Percentiles rank a stretch among this genome's conserved stretches.
phyloP scores from a whole-genome alignment of 2,329 filamentous ascomycete species.

The Alternaria solani region DNA sequence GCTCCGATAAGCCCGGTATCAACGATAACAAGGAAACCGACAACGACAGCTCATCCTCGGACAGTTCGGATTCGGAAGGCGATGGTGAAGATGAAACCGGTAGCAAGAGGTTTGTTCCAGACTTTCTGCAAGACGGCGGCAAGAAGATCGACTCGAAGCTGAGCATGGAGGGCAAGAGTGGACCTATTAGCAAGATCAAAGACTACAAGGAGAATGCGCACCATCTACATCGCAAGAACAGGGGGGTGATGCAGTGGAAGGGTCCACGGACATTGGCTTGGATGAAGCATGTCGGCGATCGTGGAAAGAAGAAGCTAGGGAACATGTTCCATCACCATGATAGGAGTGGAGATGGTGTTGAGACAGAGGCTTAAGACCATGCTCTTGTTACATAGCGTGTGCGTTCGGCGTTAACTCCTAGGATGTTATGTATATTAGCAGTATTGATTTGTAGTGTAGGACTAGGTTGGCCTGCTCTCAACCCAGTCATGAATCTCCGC shows the following conservation, averaged over 20 bases:
- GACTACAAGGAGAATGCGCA: slow-evolving; percentile 57
- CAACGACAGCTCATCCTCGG: slow-evolving; percentile 38
- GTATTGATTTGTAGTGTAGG: not conserved
- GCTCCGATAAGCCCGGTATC: slow-evolving; percentile 33
- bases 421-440: not conserved
- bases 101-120: slow-evolving; percentile 28
- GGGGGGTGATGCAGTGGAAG: slow-evolving; percentile 79
- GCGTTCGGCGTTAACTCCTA: slow-evolving; percentile 10
- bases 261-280: slow-evolving; percentile 64
- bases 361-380: slow-evolving; percentile 69
- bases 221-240: slow-evolving; percentile 60
- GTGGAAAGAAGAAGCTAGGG: slow-evolving; percentile 56
- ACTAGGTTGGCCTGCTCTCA: not conserved
- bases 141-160: slow-evolving; percentile 34
- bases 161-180: slow-evolving; percentile 53
- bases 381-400: slow-evolving; percentile 6
- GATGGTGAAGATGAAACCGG: slow-evolving; percentile 29
- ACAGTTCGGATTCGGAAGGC: slow-evolving; percentile 31
- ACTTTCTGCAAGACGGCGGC: slow-evolving; percentile 32
- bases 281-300: slow-evolving; percentile 66
- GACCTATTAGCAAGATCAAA: slow-evolving; percentile 60
- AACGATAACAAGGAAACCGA: slow-evolving; percentile 39
- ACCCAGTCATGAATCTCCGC: slow-evolving; percentile 18
- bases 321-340: slow-evolving; percentile 66
- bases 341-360: slow-evolving; percentile 63